phyloP scores from a whole-genome alignment of 805 yeast genomes.

The Wickerhamiella kazuoi region DNA sequence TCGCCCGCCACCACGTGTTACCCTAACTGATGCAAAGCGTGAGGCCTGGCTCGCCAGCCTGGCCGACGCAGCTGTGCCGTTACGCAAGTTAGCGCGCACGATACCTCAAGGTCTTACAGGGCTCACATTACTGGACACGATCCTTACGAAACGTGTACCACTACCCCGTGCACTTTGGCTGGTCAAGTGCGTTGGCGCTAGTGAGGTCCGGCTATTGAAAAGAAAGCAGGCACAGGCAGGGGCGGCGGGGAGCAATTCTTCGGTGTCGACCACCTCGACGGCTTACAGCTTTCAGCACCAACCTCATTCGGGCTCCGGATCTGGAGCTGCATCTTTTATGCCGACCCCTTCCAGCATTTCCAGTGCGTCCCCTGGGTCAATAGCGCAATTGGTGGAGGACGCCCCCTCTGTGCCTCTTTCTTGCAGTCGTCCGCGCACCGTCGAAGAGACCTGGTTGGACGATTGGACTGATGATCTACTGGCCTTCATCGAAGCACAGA shows the following conservation, averaged over 20 bases:
- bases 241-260: background rate
- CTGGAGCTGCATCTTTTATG: background rate
- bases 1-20: conserved; percentile 77
- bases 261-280: background rate
- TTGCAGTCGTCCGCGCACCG: conserved; percentile 4
- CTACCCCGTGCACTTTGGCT: conserved; percentile 78
- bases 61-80: conserved; percentile 47
- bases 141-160: conserved; percentile 52
- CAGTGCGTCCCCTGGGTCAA: background rate
- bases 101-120: conserved; percentile 84
- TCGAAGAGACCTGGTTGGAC: conserved; percentile 48
- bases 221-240: conserved; percentile 25
- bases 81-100: conserved; percentile 51
- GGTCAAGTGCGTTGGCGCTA: conserved; percentile 68
- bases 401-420: no score
- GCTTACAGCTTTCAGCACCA: background rate
- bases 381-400: background rate
- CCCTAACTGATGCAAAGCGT: conserved; percentile 68
- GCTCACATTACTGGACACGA: conserved; percentile 52
- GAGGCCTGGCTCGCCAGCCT: conserved; percentile 76
- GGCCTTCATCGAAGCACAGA: conserved; percentile 30
- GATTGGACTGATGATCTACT: conserved; percentile 85
- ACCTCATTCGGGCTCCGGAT: background rate
- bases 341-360: background rate
- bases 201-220: conserved; percentile 46